Evolutionary conservation across 148 eudicot species (phyloP).

Genomic region (Rhododendron molle): DNA sequence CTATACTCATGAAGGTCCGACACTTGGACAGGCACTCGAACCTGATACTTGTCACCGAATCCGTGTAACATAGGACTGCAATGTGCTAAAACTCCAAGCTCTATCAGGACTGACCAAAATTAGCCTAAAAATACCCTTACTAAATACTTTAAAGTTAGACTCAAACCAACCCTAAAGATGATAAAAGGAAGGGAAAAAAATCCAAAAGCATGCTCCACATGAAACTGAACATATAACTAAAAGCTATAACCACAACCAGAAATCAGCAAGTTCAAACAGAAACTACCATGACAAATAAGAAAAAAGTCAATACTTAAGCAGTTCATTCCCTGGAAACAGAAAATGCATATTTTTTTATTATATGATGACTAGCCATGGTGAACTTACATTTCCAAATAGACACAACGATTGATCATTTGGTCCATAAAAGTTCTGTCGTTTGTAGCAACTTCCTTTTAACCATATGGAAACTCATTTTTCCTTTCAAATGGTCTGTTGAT

Average conservation of each 20-base stretch:
- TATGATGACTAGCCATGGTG: neutral
- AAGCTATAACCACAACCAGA: neutral
- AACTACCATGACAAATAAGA: neutral
- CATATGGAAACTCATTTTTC: neutral
- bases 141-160: neutral
- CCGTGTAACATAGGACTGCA: neutral
- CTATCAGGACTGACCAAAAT: neutral
- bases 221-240: neutral
- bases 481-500: neutral
- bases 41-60: neutral
- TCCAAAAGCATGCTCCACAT: neutral
- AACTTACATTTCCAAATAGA: neutral
- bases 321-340: neutral
- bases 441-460: neutral
- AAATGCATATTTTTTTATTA: neutral
- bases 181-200: neutral
- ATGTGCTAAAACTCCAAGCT: neutral
- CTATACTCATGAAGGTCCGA: neutral
- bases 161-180: neutral
- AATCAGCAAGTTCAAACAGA: neutral
- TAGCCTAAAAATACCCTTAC: neutral
- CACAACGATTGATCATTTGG: neutral
- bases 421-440: neutral
- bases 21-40: neutral
- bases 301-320: neutral